phyloP scores from a whole-genome alignment of 2,329 filamentous ascomycete genomes.

The Alternaria dauci region DNA sequence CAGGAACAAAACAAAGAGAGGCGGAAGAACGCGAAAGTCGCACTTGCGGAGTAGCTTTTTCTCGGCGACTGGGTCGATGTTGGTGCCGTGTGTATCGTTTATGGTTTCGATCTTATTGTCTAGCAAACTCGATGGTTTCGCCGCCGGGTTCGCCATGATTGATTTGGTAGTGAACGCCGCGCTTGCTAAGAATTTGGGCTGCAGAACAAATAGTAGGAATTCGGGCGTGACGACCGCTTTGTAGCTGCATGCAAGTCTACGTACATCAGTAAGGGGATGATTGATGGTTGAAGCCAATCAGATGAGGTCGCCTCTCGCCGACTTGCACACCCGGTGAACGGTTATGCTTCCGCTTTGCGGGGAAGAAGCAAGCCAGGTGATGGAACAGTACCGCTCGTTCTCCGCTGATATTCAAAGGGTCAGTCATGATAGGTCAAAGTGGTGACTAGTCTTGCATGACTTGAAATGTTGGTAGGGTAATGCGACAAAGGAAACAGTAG shows the following conservation, averaged over 20 bases:
- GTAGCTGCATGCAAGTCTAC: background rate
- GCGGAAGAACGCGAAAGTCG: slow-evolving; percentile 59
- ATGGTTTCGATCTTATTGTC: slow-evolving; percentile 36
- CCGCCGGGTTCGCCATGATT: slow-evolving; percentile 20
- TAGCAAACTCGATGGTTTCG: slow-evolving; percentile 8
- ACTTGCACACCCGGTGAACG: background rate
- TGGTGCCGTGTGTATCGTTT: slow-evolving; percentile 35
- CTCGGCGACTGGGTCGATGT: slow-evolving; percentile 51
- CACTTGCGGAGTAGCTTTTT: slow-evolving; percentile 59
- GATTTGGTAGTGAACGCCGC: background rate
- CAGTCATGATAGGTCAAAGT: background rate
- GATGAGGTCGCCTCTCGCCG: background rate
- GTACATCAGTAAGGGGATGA: background rate
- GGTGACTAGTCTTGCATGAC: slow-evolving; percentile 1
- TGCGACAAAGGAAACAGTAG: background rate
- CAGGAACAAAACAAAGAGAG: slow-evolving; percentile 55
- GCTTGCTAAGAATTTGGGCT: background rate
- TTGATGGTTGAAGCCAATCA: slow-evolving; percentile 4
- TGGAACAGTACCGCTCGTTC: slow-evolving; percentile 14
- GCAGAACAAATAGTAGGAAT: background rate
- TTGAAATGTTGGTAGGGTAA: background rate
- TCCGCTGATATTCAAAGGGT: slow-evolving; percentile 1
- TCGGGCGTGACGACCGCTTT: background rate
- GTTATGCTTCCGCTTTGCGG: slow-evolving; percentile 4
- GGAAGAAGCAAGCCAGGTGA: slow-evolving; percentile 7